Conservation (phyloP, 2,329 filamentous ascomycete genomes). For the Plectosphaerella sp. region DNA sequence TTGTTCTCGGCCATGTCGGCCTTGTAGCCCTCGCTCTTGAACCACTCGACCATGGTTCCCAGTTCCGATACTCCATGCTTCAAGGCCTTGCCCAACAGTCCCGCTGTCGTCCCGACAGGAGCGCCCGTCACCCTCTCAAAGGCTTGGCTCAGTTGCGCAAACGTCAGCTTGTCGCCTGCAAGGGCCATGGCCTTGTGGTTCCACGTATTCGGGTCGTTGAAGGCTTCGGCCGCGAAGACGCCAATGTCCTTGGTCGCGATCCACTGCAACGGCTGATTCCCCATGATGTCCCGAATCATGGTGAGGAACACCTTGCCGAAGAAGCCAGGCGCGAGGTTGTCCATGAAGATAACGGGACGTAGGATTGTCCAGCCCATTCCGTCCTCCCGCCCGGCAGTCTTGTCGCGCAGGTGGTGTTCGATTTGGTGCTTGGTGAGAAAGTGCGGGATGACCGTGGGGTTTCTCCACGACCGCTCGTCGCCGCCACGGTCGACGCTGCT, state of each 20-base stretch:
- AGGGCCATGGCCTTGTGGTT: conserved; percentile 1
- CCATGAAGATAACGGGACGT: conserved; percentile 59
- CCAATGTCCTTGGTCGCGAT: conserved; percentile 39
- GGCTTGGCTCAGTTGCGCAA: neutral
- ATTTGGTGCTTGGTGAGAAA: conserved; percentile 59
- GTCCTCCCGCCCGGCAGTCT: conserved; percentile 24
- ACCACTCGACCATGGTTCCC: conserved; percentile 2
- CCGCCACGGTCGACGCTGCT: conserved; percentile 57
- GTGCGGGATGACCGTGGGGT: conserved; percentile 54
- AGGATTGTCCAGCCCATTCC: conserved; percentile 58
- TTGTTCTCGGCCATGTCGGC: neutral
- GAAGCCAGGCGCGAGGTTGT: conserved; percentile 37
- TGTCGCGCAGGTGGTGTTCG: conserved; percentile 55
- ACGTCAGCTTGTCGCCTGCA: conserved; percentile 1
- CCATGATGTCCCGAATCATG: conserved; percentile 24
- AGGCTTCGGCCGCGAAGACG: conserved; percentile 36
- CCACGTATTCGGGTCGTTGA: conserved; percentile 22
- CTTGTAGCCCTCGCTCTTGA: conserved; percentile 5
- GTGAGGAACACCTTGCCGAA: conserved; percentile 28
- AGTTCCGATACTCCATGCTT: neutral
- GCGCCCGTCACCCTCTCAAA: neutral
- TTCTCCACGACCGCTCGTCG: conserved; percentile 36
- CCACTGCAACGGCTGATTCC: conserved; percentile 30
- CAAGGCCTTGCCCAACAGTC: conserved; percentile 1
- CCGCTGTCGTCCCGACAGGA: neutral